Evolutionary conservation across 768 basidiomycete species (phyloP).

Genomic region (Strobilomyces dryophilus): DNA sequence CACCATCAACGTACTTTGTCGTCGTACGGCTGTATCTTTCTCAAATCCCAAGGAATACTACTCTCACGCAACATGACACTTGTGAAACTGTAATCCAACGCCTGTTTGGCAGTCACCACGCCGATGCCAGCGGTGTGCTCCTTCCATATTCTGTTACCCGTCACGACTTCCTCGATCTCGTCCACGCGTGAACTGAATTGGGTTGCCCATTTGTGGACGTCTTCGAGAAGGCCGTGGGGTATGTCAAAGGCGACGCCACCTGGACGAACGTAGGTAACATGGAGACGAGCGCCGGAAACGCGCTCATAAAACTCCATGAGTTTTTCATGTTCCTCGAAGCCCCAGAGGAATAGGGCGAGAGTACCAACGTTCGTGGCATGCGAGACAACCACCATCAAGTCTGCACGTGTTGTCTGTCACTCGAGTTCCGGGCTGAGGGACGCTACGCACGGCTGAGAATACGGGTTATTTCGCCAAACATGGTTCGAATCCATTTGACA

Average conservation of each 20-base stretch:
- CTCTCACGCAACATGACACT: slow-evolving; percentile 97
- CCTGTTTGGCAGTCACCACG: slow-evolving; percentile 86
- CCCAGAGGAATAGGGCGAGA: slow-evolving; percentile 98
- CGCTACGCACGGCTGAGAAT: slow-evolving; percentile 77
- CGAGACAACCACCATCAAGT: slow-evolving; percentile 95
- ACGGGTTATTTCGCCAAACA: slow-evolving; percentile 97
- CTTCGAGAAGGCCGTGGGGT: slow-evolving; percentile 96
- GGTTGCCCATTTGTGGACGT: slow-evolving; percentile 97
- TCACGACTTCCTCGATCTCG: slow-evolving; percentile 97
- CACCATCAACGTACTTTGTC: slow-evolving; percentile 57
- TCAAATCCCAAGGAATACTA: slow-evolving; percentile 91
- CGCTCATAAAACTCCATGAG: slow-evolving; percentile 99
- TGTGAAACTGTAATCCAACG: slow-evolving; percentile 88
- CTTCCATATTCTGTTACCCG: slow-evolving; percentile 98
- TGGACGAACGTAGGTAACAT: slow-evolving; percentile 94
- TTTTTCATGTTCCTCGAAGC: slow-evolving; percentile 99
- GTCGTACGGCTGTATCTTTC: slow-evolving; percentile 91
- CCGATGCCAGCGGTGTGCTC: slow-evolving; percentile 89
- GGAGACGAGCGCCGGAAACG: slow-evolving; percentile 95
- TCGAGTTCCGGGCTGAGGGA: slow-evolving; percentile 1
- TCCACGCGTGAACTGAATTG: slow-evolving; percentile 89
- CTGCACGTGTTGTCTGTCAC: slow-evolving; percentile 32
- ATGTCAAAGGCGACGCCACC: slow-evolving; percentile 98
- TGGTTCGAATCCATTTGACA: slow-evolving; percentile 95
- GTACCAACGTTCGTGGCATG: slow-evolving; percentile 98